Conservation (phyloP, 768 basidiomycete genomes). For the Kockovaella imperatae region DNA sequence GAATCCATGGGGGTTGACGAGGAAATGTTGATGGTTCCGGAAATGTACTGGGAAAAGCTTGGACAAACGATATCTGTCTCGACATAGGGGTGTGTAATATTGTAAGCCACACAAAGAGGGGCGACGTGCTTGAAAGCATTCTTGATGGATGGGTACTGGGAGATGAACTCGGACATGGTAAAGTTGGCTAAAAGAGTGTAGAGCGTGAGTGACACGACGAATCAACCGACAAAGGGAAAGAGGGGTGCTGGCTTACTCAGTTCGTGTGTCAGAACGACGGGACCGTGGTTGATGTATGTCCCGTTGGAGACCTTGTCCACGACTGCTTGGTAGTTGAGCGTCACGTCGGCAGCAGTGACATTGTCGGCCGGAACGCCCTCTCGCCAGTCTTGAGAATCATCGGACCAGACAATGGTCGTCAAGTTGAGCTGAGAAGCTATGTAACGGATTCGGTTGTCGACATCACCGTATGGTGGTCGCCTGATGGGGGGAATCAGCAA, state of each 20-base stretch:
- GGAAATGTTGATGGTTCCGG: slow-evolving; percentile 1
- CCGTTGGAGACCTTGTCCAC: slow-evolving; percentile 31
- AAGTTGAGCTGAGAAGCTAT: slow-evolving; percentile 37
- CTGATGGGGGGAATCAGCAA: no score
- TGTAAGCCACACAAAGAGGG: slow-evolving; percentile 23
- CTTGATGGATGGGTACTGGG: slow-evolving; percentile 22
- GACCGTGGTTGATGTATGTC: slow-evolving; percentile 29
- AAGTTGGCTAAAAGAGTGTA: slow-evolving; percentile 23
- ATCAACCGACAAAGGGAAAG: no score
- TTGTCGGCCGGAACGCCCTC: slow-evolving; percentile 15
- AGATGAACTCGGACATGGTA: slow-evolving; percentile 26
- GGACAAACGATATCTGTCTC: slow-evolving; percentile 19
- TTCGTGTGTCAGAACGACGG: slow-evolving; percentile 44
- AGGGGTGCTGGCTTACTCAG: no score
- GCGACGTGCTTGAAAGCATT: slow-evolving; percentile 20
- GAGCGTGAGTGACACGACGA: no score
- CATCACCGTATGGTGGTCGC: slow-evolving; percentile 42
- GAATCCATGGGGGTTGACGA: no score
- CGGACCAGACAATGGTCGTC: slow-evolving; percentile 37
- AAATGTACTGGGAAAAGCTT: slow-evolving; percentile 2
- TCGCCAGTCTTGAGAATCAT: slow-evolving; percentile 41
- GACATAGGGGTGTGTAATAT: slow-evolving; percentile 32
- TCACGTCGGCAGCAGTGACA: slow-evolving; percentile 30
- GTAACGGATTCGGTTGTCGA: slow-evolving; percentile 41
- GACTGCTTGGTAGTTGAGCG: slow-evolving; percentile 38